Evolutionary conservation across 805 yeast species (phyloP).

Genomic region (Barnettozyma populi): DNA sequence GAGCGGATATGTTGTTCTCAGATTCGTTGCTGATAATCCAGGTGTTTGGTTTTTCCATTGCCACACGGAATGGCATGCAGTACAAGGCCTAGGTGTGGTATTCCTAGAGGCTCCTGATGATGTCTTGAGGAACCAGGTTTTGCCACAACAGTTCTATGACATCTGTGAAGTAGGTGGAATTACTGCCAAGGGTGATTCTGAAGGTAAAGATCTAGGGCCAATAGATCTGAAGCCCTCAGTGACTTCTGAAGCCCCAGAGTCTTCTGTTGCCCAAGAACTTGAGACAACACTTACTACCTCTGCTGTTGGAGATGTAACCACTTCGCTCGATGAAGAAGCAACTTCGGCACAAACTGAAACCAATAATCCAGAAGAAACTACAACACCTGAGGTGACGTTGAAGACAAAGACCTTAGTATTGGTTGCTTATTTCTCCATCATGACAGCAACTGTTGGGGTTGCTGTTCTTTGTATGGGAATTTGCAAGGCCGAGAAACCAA

Average conservation of each 20-base stretch:
- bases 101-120: constrained; percentile 65
- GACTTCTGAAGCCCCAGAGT: not conserved
- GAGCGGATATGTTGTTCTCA: constrained; percentile 56
- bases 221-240: not conserved
- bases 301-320: not conserved
- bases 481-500: not conserved
- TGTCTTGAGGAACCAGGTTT: constrained; percentile 33
- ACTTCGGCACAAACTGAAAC: not conserved
- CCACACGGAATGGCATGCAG: constrained; percentile 81
- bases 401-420: constrained; percentile 20
- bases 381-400: constrained; percentile 11
- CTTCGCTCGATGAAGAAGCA: not conserved
- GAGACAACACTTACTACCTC: not conserved
- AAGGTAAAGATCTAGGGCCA: not conserved
- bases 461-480: not conserved
- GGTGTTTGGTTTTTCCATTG: constrained; percentile 96
- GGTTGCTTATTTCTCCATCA: constrained; percentile 30
- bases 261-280: not conserved
- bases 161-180: constrained; percentile 43
- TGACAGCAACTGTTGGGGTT: constrained; percentile 11
- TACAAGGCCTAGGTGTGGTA: constrained; percentile 70
- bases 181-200: constrained; percentile 18
- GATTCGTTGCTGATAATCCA: constrained; percentile 81
- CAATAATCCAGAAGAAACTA: not conserved
- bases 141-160: constrained; percentile 42